These are phyloP conservation scores for Auriscalpium orientale DNA, from an alignment of 768 basidiomycete genomes.

Conservation along the genomic window DNA sequence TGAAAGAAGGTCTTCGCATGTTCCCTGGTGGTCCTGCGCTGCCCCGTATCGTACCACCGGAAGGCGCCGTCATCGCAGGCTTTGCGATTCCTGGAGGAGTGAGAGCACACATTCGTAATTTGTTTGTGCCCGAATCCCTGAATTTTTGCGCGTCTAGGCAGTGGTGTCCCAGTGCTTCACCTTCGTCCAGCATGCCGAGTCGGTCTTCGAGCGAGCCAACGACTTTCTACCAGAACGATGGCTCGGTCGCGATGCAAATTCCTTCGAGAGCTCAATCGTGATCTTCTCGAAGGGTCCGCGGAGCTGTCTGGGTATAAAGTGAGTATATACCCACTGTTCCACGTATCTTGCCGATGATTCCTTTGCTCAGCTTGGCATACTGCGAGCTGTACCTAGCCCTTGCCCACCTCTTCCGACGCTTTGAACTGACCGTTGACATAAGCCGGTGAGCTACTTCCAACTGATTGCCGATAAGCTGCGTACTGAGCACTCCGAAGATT, in stretches of 20 bases:
- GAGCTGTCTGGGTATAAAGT: neutral
- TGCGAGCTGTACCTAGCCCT: slow-evolving; percentile 1
- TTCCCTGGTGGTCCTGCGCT: neutral
- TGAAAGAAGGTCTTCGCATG: slow-evolving; percentile 1
- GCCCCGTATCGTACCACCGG: neutral
- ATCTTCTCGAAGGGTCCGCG: neutral
- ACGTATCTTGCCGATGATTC: neutral
- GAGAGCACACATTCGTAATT: neutral
- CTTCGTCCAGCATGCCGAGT: neutral
- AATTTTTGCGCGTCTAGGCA: neutral
- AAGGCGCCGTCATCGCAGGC: neutral
- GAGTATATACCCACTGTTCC: neutral
- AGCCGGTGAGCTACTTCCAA: neutral
- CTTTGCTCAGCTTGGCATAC: neutral
- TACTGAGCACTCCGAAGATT: no score
- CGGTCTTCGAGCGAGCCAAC: neutral
- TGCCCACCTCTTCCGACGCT: slow-evolving; percentile 3
- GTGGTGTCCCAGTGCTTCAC: neutral
- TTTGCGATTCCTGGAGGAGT: slow-evolving; percentile 1
- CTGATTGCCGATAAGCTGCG: no score
- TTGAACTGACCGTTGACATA: neutral
- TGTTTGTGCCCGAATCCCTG: neutral
- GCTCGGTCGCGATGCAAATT: neutral
- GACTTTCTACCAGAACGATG: neutral
- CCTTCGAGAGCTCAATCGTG: neutral